Conservation (phyloP, 192 early-diverging fungal species). For the Podila minutissima region DNA sequence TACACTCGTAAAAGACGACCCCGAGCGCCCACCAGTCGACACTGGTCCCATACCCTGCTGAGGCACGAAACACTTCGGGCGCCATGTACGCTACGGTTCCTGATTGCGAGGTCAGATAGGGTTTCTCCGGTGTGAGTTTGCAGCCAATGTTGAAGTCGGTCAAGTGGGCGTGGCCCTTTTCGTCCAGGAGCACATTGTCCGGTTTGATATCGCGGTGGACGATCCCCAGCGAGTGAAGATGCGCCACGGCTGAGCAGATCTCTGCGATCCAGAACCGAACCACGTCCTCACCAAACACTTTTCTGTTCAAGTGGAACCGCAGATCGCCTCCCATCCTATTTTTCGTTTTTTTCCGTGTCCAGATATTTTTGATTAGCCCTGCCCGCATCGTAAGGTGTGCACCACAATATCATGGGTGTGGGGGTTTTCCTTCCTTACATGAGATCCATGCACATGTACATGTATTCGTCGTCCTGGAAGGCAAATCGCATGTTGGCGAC, state of each 20-base stretch:
- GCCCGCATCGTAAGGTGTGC: too few relatives aligned
- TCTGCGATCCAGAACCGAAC: constrained; percentile 93
- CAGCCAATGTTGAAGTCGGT: constrained; percentile 98
- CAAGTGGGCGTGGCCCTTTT: constrained; percentile 86
- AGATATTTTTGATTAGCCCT: too few relatives aligned
- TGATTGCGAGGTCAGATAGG: constrained; percentile 79
- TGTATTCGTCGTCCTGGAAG: constrained; percentile 88
- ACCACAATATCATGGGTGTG: too few relatives aligned
- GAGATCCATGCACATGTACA: constrained; percentile 91
- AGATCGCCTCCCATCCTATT: constrained; percentile 84
- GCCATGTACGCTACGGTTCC: constrained; percentile 96
- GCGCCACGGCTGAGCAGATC: constrained; percentile 78
- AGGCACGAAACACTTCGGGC: constrained; percentile 72
- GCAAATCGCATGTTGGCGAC: constrained; percentile 85
- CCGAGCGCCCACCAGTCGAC: constrained; percentile 98
- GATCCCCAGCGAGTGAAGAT: constrained; percentile 85
- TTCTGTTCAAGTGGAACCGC: constrained; percentile 79
- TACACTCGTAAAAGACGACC: constrained; percentile 88
- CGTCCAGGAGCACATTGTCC: constrained; percentile 85
- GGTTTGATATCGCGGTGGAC: constrained; percentile 96
- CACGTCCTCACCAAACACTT: constrained; percentile 77
- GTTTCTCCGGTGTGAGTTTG: constrained; percentile 65
- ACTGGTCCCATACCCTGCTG: constrained; percentile 75
- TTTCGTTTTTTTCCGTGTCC: neutral
- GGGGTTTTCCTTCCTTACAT: constrained; percentile 66